Base-by-base conservation (phyloP, 2,329 filamentous ascomycete genomes). In the Arthroderma sp. region DNA sequence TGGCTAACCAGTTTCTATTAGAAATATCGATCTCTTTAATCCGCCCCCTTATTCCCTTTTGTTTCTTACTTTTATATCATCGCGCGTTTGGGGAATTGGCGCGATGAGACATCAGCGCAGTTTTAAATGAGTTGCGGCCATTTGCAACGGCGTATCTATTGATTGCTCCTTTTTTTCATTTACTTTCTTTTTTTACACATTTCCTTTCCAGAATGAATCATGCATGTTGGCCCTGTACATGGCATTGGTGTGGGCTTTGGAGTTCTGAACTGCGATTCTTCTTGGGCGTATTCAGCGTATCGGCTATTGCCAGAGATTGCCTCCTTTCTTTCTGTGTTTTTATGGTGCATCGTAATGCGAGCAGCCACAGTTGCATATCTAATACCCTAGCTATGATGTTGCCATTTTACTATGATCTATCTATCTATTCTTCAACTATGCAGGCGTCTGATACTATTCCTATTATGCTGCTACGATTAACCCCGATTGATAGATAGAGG, bases 21-120 rank as follows among this genome's bases (percentile, higher is more conserved):
- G 73, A 75, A 75, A 72, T 75, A 75, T 63, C 74, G 74, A 65
- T 67, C 66, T 55, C 68, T 73, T 62, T 74, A 63, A 61, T 58
- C 25, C 21, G 11, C 21, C 41, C 13, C 23, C n/a, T 13, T 44
- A 19, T 55, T 57, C 49, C 47, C 28, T 44, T 56, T 56, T 44
- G 5, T 56, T 31, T 23, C 9, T 38, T 23, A n/a, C 13, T 54
- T 33, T 28, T 21, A 35, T 43, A 7, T 43, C 23, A 35, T 33
- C 13, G 23, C 33, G 47, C 47, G 43, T 51, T 51, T 33, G 25
- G 47, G 28, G 13, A 31, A 33, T 9, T 51, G 47, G 47, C 47
- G 47, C 28, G 28, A 31, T 17, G 28, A 51, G 23, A 51, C n/a
- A 51, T 51, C 6, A 33, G 33, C n/a, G 15, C 23, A 51, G 5